Evolutionary conservation across 176 grass and related monocot genomes (phyloP), one percentile per base, ranked within the genome.

Genomic region (Avena sativa): DNA sequence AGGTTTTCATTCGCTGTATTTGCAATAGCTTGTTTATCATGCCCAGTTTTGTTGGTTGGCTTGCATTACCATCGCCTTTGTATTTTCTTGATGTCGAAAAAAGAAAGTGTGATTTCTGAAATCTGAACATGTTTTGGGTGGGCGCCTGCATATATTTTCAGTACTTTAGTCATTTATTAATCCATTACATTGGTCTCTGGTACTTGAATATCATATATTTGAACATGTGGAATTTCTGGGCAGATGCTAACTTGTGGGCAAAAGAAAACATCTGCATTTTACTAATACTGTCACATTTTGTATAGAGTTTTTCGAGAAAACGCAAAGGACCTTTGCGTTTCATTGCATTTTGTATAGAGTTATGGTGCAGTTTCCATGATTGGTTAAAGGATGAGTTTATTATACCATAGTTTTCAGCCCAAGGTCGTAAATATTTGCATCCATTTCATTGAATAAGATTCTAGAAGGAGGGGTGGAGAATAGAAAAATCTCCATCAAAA

Each of bases 171-270:
- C 58, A 65, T 75, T 65, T 46, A n/a, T 38, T 6, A 55, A 13
- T 65, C 66, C 80, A 30, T 79, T 62, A 21, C 17, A 67, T 72
- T 75, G 64, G 76, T 80, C n/a, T 70, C 8, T 71, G 15, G 28
- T 56, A 51, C 38, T 11, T 75, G 10, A 34, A 60, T 87, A 50
- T 80, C 30, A 67, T 20, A 78, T 38, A 64, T 85, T 34, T 66
- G 26, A 48, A 74, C 8, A 65, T 34, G 19, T 13, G 20, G 11
- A 83, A n/a, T 83, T 59, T 20, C 3, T 79, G 62, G 56, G 25
- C 36, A 80, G 63, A 73, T 38, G 5, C 14, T 53, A 12, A 52
- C 53, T 64, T 20, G 6, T 16, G 32, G 4, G 8, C 12, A 9
- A 4, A 16, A 56, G 12, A 15, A 87, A 81, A 73, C 34, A 70